Base-by-base conservation (phyloP, 2,329 filamentous ascomycete species). In the Penicillium frequentans region DNA sequence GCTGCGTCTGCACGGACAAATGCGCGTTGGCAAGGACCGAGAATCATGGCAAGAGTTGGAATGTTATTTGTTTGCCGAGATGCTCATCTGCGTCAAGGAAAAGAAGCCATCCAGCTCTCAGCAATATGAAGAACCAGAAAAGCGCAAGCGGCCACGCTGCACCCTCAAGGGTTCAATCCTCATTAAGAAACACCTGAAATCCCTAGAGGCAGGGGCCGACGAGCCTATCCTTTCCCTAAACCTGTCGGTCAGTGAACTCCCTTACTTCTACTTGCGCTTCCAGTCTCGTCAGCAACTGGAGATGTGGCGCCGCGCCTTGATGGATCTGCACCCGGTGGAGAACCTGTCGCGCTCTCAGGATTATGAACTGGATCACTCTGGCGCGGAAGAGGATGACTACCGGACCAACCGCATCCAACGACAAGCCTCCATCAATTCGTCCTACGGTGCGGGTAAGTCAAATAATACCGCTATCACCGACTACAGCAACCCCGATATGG, bases 81-180 rank as follows among this genome's bases (percentile, higher is more conserved):
- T 99, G 95, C 89, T 99, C 67, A 99, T 99, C 63, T 99, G 95
- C 71, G 92, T 99, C 59, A 99, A 98, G 77, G 95, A 98, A 77
- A 98, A 97, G 84, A 96, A 93, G 75, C 14, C 26, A 82, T 9
- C 80, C 10, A 64, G 80, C 39, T 67, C 74, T 47, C 72, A 68
- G 59, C 81, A 90, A 63, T 93, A 90, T 84, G 88, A 84, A n/a
- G 79, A 79, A 1, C 76, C 77, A 5, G 71, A 80, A 1, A 83
- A 82, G 23, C 82, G 83, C 55, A 93, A 89, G 72, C 80, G 84
- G 10, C 86, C 86, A 3, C 86, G 90, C 62, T 97, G 90, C 79
- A 96, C 93, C 0, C 81, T 99, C 43, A 99, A 99, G 77, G 95
- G 95, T 19, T 98, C 95, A 0, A 99, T 99, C 64, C 81, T 99